Base-by-base conservation (phyloP, 306 rosid species). In the Elaeagnus macrophylla region DNA sequence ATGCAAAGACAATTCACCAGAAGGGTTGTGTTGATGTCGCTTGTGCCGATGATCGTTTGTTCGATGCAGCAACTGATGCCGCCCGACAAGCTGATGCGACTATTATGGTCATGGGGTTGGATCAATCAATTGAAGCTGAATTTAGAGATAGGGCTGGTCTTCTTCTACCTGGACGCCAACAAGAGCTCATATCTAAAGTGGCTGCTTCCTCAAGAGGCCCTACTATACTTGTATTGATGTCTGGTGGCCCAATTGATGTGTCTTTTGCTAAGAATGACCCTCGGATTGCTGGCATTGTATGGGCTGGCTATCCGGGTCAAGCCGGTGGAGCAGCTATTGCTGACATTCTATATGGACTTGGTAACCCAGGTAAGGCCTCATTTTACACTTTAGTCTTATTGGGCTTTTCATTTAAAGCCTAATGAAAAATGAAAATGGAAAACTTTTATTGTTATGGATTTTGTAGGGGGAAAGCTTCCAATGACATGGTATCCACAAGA, bases 291-390 rank as follows among this genome's bases (percentile, higher is more conserved):
- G 90, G 67, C 35, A 81, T 89, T 41, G 47, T 86, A 10, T 83
- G 97, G 97, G 95, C 76, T 0, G 97, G 97, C 1, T 89, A 86
- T 64, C 97, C 97, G 0, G 97, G 97, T 60, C 95, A 90, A 64
- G 90, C 84, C 0, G 97, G 95, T 9, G 97, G 95, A 7, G 81
- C 83, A 3, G 95, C 94, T 68, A 83, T 86, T 54, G 91, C 97
- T 8, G 88, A 84, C 57, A 56, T 83, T 48, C 42, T 86, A 16
- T 90, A 77, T 50, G 97, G 94, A 64, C 37, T 65, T 2, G 54
- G 71, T 12, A 81, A 74, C 57, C 94, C 95, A 60, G 84, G 97
- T 88, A 41, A 49, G 64, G 25, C 18, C 17, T 39, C 36, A 18
- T 9, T 25, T 25, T 25, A 25, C 32, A 25, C 32, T 25, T 25